Conservation (phyloP, 75 land plant genomes). For the Cunninghamia lanceolata region DNA sequence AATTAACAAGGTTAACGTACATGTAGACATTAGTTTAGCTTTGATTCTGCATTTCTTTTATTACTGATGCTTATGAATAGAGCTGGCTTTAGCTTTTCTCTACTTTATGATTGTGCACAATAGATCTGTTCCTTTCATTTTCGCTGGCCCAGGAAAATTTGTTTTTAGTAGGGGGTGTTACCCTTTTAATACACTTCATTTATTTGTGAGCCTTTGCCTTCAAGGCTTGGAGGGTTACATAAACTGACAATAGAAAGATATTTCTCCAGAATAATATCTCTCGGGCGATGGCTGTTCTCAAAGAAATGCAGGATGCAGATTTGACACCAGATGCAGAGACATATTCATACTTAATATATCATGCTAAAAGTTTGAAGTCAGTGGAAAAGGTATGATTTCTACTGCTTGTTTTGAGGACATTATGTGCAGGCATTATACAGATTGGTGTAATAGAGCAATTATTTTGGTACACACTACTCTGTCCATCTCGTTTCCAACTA, state of each 20-base stretch:
- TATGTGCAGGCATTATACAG: not conserved
- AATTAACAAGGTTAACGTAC: not conserved
- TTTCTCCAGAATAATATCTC: constrained; percentile 37
- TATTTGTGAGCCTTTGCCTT: not conserved
- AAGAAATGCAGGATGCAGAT: constrained; percentile 47
- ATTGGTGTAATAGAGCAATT: not conserved
- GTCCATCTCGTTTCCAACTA: not conserved
- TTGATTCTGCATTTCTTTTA: not conserved
- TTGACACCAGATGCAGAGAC: constrained; percentile 58
- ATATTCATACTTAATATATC: constrained; percentile 46
- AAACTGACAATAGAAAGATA: not conserved
- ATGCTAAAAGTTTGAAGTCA: constrained; percentile 30
- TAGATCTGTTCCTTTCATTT: not conserved
- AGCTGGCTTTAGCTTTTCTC: not conserved
- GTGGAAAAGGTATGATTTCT: constrained; percentile 37
- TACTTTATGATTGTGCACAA: not conserved
- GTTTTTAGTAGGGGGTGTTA: too few species aligned
- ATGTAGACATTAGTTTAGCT: not conserved
- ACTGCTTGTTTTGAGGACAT: not conserved
- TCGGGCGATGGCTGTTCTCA: constrained; percentile 31
- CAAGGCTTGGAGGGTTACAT: not conserved
- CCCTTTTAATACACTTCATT: not conserved
- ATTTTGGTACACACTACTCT: not conserved
- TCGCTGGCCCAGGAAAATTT: not conserved
- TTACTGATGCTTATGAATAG: not conserved